These are phyloP conservation scores for Phellopilus nigrolimitatus DNA, from an alignment of 1,284 basidiomycete genomes.

Conservation along the genomic window DNA sequence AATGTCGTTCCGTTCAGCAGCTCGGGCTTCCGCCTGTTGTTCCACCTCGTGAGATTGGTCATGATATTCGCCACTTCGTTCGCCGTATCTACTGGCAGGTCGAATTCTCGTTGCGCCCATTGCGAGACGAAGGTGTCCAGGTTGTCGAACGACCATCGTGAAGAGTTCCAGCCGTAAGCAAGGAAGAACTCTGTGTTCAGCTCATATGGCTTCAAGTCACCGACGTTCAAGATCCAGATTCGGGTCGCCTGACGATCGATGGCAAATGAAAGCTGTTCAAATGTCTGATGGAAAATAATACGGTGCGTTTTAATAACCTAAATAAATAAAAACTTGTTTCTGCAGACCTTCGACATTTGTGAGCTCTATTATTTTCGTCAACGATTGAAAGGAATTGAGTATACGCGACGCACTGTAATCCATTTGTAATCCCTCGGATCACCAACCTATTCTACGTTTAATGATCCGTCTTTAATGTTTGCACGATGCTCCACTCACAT, in stretches of 20 bases:
- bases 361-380: conserved; percentile 30
- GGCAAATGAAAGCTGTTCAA: conserved; percentile 58
- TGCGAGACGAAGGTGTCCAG: conserved; percentile 46
- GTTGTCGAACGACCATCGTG: conserved; percentile 48
- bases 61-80: conserved; percentile 47
- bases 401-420: conserved; percentile 40
- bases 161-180: conserved; percentile 54
- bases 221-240: conserved; percentile 61
- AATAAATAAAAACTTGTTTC: no score
- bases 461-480: not conserved
- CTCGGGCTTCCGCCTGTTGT: conserved; percentile 71
- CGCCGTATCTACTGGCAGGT: conserved; percentile 36
- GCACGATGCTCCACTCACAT: conserved; percentile 29
- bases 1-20: conserved; percentile 58
- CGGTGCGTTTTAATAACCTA: not conserved
- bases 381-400: conserved; percentile 12
- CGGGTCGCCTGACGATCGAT: conserved; percentile 51
- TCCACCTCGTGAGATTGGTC: conserved; percentile 55
- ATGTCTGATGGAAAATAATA: conserved; percentile 36
- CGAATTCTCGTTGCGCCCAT: conserved; percentile 68
- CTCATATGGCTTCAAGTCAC: conserved; percentile 72
- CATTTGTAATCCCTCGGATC: conserved; percentile 57
- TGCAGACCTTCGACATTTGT: conserved; percentile 43
- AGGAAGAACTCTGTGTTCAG: conserved; percentile 69
- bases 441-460: conserved; percentile 38